These are phyloP conservation scores for Kodamaea sp. DNA, from an alignment of 1,139 yeast genomes.

Conservation along the genomic window DNA sequence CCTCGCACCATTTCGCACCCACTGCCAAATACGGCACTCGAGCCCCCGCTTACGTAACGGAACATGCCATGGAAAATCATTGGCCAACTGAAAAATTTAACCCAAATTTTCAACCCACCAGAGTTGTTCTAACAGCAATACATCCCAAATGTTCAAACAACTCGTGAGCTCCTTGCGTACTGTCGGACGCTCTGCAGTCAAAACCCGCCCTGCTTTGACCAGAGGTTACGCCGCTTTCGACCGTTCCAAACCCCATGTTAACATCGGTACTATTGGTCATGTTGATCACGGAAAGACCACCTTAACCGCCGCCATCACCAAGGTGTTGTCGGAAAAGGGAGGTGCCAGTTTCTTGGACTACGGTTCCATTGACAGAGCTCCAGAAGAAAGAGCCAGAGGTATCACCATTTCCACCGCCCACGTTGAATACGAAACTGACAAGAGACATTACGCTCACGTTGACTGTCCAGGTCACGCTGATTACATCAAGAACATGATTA, in stretches of 20 bases:
- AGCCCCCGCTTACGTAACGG: constrained; percentile 1
- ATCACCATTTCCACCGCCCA: constrained; percentile 97
- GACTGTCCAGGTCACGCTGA: constrained; percentile 93
- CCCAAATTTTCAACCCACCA: constrained; percentile 3
- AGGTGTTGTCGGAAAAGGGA: constrained; percentile 83
- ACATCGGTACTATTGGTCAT: constrained; percentile 90
- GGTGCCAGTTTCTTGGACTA: constrained; percentile 95
- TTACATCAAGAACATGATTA: constrained; percentile 97
- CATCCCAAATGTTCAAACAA: constrained; percentile 20
- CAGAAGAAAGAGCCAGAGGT: constrained; percentile 99
- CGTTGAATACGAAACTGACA: constrained; percentile 68
- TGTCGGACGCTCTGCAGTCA: constrained; percentile 17
- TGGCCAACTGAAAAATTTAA: constrained; percentile 8
- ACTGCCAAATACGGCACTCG: constrained; percentile 1
- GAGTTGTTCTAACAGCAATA: constrained; percentile 1
- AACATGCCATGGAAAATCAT: constrained; percentile 3
- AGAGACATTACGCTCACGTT: constrained; percentile 35
- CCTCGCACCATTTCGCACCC: not conserved
- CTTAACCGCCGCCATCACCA: constrained; percentile 97
- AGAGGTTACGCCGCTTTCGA: constrained; percentile 70
- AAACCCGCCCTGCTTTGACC: constrained; percentile 31
- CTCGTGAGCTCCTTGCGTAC: constrained; percentile 22
- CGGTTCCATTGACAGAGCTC: constrained; percentile 93
- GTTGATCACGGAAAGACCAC: constrained; percentile 99
- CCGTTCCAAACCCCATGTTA: constrained; percentile 94